Base-by-base conservation (phyloP, 345 rosid genomes). In the Firmiana major region DNA sequence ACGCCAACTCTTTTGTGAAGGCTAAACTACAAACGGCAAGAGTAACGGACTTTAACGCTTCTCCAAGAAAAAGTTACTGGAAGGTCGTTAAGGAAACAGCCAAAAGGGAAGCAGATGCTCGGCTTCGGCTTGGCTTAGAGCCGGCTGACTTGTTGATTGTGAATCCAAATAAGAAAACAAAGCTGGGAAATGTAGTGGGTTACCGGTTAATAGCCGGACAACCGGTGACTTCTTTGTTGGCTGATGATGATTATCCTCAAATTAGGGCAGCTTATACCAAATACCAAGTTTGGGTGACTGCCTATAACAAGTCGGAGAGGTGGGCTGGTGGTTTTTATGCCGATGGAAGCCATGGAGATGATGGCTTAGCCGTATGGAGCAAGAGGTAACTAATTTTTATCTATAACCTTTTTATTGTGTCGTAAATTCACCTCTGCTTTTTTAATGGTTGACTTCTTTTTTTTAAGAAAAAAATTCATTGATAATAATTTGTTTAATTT, bases 301-400 rank as follows among this genome's bases (percentile, higher is more conserved):
- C 93, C 28, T 88, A 92, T 82, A 88, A 92, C 86, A 87, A 82
- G 88, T 89, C 91, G 4, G 95, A 93, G 86, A 87, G 89, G 79
- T 93, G 98, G 98, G 91, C 92, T 0, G 94, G 89, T 69, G 98
- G 97, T 36, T 88, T 86, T 77, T 92, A 86, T 9, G 80, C 89
- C 8, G 95, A 92, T 72, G 65, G 88, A 79, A 93, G 92, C 82
- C 88, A 76, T 4, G 97, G 98, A 5, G 93, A 92, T 5, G 97
- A 93, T 26, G 91, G 91, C 9, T 87, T 92, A 75, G 88, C 89
- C 19, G 77, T 87, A 21, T 93, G 98, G 98, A 88, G 83, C 84
- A 77, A 63, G 81, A 89, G 92, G 98, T 85, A 80, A 53, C 36
- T 13, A 2, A 6, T 48, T 21, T 49, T 49, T 49, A 48, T 5